Percentiles rank a stretch among this genome's conserved stretches.
phyloP scores from a whole-genome alignment of 169 alveolate species.

The Plasmodium vivax region DNA sequence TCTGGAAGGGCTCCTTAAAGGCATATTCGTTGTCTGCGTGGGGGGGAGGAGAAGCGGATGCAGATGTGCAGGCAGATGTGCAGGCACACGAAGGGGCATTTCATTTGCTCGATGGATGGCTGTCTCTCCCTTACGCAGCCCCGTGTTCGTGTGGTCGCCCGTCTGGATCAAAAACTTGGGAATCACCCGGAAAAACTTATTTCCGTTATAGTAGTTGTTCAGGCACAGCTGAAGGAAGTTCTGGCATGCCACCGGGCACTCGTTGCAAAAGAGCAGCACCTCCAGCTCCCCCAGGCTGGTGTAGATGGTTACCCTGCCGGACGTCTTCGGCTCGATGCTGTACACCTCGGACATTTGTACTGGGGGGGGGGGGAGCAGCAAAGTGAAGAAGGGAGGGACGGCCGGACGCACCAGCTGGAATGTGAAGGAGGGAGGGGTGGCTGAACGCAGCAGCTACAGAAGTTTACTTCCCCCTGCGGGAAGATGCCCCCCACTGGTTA shows the following conservation, averaged over 20 bases:
- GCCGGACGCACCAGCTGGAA: neutral
- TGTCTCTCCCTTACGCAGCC: slow-evolving; percentile 75
- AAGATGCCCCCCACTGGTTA: neutral
- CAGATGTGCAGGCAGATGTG: neutral
- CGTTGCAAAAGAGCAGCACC: slow-evolving; percentile 91
- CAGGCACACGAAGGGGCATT: neutral
- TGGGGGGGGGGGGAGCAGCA: neutral
- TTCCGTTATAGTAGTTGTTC: slow-evolving; percentile 92
- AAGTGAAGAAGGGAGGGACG: neutral
- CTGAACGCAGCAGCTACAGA: neutral
- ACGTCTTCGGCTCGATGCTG: slow-evolving; percentile 91
- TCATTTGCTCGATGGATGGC: neutral
- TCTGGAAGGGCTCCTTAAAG: slow-evolving; percentile 94
- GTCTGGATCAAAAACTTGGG: slow-evolving; percentile 92
- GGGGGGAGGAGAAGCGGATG: neutral
- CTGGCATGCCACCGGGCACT: slow-evolving; percentile 92
- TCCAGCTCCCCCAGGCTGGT: slow-evolving; percentile 94
- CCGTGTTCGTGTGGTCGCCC: slow-evolving; percentile 90
- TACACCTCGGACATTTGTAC: slow-evolving; percentile 85
- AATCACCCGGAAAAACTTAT: slow-evolving; percentile 91
- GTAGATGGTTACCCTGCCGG: slow-evolving; percentile 92
- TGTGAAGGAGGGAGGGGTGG: no score
- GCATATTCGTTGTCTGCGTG: slow-evolving; percentile 91
- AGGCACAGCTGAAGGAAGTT: slow-evolving; percentile 92
- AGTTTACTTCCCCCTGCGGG: neutral